Conservation (phyloP, 2,329 filamentous ascomycete genomes). For the Alternaria triticina region DNA sequence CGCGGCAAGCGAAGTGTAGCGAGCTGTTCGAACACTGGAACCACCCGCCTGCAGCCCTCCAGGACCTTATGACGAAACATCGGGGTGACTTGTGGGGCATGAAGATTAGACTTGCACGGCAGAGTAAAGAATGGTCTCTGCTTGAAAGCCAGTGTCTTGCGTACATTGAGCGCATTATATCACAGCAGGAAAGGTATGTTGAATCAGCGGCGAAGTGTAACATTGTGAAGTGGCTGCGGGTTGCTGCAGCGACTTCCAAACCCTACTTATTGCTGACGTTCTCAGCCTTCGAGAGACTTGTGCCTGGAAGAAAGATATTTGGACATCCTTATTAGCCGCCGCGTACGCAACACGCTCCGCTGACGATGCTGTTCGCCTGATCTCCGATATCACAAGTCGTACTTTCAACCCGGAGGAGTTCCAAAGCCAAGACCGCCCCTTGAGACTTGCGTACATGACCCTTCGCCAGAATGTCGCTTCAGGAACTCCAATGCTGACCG, state of each 20-base stretch:
- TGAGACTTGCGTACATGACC: slow-evolving; percentile 21
- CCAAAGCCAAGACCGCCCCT: slow-evolving; percentile 19
- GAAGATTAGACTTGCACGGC: slow-evolving; percentile 14
- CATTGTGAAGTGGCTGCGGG: not conserved
- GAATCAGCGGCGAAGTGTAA: not conserved
- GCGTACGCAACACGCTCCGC: slow-evolving; percentile 1
- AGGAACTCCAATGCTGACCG: slow-evolving; percentile 11
- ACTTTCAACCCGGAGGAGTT: slow-evolving; percentile 16
- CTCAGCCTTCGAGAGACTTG: slow-evolving; percentile 19
- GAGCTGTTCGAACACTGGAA: slow-evolving; percentile 38
- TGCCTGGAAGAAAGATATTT: slow-evolving; percentile 26
- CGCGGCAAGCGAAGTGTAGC: slow-evolving; percentile 26
- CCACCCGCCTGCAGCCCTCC: slow-evolving; percentile 20
- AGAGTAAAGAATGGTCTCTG: slow-evolving; percentile 20
- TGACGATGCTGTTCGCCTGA: slow-evolving; percentile 6
- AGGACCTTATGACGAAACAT: slow-evolving; percentile 28
- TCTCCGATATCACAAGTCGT: slow-evolving; percentile 12
- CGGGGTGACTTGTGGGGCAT: slow-evolving; percentile 30
- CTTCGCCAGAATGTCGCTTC: slow-evolving; percentile 13
- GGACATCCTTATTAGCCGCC: slow-evolving; percentile 25
- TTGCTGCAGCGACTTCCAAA: not conserved
- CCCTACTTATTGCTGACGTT: not conserved
- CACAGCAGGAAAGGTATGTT: slow-evolving; percentile 5
- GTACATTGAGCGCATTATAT: slow-evolving; percentile 18
- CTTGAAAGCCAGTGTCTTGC: slow-evolving; percentile 24